A percentile compares a stretch with the other conserved stretches of the same genome.
Conservation (phyloP, 1,284 basidiomycete species). For the Tilletia horrida region DNA sequence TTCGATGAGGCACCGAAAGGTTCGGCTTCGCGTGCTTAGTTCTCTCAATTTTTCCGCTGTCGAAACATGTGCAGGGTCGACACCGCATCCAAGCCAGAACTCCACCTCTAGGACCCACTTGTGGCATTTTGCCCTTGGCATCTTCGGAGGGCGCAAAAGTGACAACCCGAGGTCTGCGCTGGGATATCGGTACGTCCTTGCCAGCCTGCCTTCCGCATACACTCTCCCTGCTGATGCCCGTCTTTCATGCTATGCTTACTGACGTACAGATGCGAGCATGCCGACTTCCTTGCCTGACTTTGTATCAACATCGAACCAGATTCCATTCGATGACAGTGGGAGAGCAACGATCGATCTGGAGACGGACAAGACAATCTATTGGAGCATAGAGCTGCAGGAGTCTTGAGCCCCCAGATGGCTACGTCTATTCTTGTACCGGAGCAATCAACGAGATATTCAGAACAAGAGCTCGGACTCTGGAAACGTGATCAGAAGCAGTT, state of each 20-base stretch:
- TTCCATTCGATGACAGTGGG: conserved; percentile 53
- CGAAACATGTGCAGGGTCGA: too few relatives aligned
- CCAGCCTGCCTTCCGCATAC: neutral
- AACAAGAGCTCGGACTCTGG: too few relatives aligned
- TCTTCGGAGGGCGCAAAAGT: conserved; percentile 64
- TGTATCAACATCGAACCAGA: conserved; percentile 86
- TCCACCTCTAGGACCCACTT: conserved; percentile 73
- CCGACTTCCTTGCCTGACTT: conserved; percentile 46
- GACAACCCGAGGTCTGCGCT: conserved; percentile 77
- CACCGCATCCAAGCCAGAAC: conserved; percentile 76
- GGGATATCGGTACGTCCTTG: conserved; percentile 73
- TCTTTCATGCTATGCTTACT: conserved; percentile 8
- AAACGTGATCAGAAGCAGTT: too few relatives aligned
- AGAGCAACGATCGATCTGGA: conserved; percentile 65
- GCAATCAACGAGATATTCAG: too few relatives aligned
- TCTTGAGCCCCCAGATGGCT: neutral
- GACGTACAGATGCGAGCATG: conserved; percentile 19
- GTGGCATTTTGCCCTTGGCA: conserved; percentile 87
- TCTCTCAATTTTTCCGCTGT: too few relatives aligned
- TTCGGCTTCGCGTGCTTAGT: too few relatives aligned
- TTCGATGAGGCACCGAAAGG: too few relatives aligned
- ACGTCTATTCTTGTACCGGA: too few relatives aligned
- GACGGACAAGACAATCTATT: conserved; percentile 80
- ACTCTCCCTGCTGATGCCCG: neutral
- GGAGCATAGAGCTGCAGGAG: conserved; percentile 67